Percentiles rank a stretch among this genome's conserved stretches.
Evolutionary conservation across 2,329 filamentous ascomycete genomes (phyloP).

Genomic region (Talaromyces funiculosus): DNA sequence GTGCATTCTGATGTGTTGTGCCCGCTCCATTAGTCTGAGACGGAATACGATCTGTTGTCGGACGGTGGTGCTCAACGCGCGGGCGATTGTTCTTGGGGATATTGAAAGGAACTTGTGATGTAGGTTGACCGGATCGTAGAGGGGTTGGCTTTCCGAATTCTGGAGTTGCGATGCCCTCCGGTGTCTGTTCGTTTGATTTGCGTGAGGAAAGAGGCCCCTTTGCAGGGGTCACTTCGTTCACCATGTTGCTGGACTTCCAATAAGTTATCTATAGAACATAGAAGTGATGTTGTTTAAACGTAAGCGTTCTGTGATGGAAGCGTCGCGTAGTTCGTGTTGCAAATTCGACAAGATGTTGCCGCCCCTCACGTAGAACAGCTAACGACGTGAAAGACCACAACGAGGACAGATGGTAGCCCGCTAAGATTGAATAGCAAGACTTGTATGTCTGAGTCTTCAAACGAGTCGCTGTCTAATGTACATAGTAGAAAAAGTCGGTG

Average conservation of each 20-base stretch:
- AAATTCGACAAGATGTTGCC: not conserved
- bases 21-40: constrained; percentile 17
- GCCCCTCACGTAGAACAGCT: not conserved
- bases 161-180: constrained; percentile 34
- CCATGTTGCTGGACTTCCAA: constrained; percentile 36
- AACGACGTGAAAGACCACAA: not conserved
- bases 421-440: not conserved
- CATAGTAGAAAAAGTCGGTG: not conserved
- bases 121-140: constrained; percentile 43
- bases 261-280: not conserved
- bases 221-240: constrained; percentile 47
- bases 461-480: not conserved
- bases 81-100: constrained; percentile 46
- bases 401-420: not conserved
- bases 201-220: constrained; percentile 31
- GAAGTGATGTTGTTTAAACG: not conserved
- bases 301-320: not conserved
- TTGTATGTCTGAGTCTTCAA: not conserved
- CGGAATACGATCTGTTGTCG: constrained; percentile 20
- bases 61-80: constrained; percentile 48
- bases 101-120: constrained; percentile 46
- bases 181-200: constrained; percentile 31
- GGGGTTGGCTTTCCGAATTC: constrained; percentile 58
- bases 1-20: constrained; percentile 14
- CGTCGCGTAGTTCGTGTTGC: not conserved